Evolutionary conservation across 176 grass and related monocot species (phyloP), one percentile per base, ranked within the genome.

Genomic region (Otatea glauca): DNA sequence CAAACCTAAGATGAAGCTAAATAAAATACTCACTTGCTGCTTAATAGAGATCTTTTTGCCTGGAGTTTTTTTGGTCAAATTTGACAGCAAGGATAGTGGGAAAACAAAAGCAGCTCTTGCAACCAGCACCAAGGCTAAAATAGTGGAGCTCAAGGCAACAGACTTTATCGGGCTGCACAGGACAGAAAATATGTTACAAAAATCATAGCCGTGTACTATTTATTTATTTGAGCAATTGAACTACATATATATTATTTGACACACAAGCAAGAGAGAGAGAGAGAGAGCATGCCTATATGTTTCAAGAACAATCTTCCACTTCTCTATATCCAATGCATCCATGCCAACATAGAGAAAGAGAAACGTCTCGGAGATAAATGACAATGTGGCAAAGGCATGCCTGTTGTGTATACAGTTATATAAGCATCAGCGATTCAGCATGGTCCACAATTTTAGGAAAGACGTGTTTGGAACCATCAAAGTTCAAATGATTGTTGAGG

Each of bases 251-350:
- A 11, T 74, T 51, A 66, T 38, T 51, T 17, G 8, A 47, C 32
- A 80, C 29, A 21, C 47, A 56, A 6, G 11, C n/a, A 15, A 12
- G 15, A n/a, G 25, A 34, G 20, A 4, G 9, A 21, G 66, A 0
- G 50, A 60, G 21, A 42, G 68, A 27, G 5, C 11, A 56, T 88
- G 38, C 87, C 77, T 89, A 58, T 85, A 91, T 66, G 88, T 92
- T 81, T 90, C 72, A 77, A 81, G 56, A 6, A 91, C 92, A 88
- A 92, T 81, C 62, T 86, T 92, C 92, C 95, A 97, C 79, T 97
- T 97, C 62, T 97, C 95, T 79, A 97, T 97, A 79, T 97, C 95
- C 81, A 97, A 78, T 58, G 95, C 95, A 92, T 97, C 95, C 86
- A 92, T 97, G 55, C 95, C 95, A 79, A 97, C 92, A 66, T 97